phyloP scores from a whole-genome alignment of 2,329 filamentous ascomycete species.

The Aspergillus phoenicis region DNA sequence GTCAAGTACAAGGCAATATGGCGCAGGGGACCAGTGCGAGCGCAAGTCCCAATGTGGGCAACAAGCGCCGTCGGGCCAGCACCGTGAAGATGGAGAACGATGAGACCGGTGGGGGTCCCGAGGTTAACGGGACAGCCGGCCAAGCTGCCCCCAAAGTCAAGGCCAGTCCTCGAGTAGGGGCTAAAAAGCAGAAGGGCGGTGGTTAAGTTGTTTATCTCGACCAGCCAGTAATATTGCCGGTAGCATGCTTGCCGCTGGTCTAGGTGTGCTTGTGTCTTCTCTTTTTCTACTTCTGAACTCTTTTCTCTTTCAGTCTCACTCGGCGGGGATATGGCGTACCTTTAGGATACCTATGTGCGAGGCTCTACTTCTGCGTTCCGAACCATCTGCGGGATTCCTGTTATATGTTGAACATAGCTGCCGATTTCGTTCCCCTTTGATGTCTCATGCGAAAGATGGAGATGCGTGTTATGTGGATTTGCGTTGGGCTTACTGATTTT shows the following conservation, averaged over 20 bases:
- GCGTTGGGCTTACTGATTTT: slow-evolving; percentile 6
- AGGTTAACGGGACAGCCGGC: slow-evolving; percentile 52
- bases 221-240: slow-evolving; percentile 14
- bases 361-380: slow-evolving; percentile 20
- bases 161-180: slow-evolving; percentile 49
- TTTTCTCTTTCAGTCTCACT: slow-evolving; percentile 26
- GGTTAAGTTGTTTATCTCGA: slow-evolving; percentile 24
- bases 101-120: slow-evolving; percentile 44
- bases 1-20: slow-evolving; percentile 57
- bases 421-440: slow-evolving; percentile 17
- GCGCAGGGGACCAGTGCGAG: slow-evolving; percentile 58
- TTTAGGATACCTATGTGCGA: slow-evolving; percentile 31
- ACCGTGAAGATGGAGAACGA: slow-evolving; percentile 63
- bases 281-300: slow-evolving; percentile 6
- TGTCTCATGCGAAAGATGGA: slow-evolving; percentile 6
- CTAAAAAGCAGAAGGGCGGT: slow-evolving; percentile 51
- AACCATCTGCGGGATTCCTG: slow-evolving; percentile 16
- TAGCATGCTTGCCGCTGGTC: neutral
- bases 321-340: slow-evolving; percentile 33
- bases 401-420: slow-evolving; percentile 28
- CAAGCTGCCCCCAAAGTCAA: slow-evolving; percentile 47
- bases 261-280: slow-evolving; percentile 3
- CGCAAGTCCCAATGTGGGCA: slow-evolving; percentile 63
- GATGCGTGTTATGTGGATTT: neutral
- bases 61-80: slow-evolving; percentile 62